Percentiles rank a stretch among this genome's conserved stretches.
phyloP scores from a whole-genome alignment of 441 rosid species.

The Biscutella laevigata region DNA sequence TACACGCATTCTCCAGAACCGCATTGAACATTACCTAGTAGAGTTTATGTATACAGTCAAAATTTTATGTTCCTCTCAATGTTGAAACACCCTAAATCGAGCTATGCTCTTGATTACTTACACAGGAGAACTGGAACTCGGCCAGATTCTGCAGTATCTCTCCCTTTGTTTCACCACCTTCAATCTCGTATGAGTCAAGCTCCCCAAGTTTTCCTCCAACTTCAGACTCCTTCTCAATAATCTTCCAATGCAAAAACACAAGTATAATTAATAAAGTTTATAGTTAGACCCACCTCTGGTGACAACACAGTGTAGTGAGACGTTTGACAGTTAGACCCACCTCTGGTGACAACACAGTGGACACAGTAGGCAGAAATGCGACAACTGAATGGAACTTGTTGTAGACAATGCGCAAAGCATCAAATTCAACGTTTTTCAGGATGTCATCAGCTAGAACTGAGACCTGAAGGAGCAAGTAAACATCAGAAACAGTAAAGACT shows the following conservation, averaged over 20 bases:
- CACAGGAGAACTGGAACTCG: conserved; percentile 91
- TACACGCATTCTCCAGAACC: conserved; percentile 84
- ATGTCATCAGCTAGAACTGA: conserved; percentile 94
- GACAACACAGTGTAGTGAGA: conserved; percentile 1
- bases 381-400: conserved; percentile 87
- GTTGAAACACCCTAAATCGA: background rate
- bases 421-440: conserved; percentile 82
- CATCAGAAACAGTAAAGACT: background rate
- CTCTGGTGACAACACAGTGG: conserved; percentile 88
- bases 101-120: conserved; percentile 32
- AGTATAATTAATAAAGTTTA: background rate
- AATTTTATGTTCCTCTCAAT: background rate
- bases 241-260: conserved; percentile 28
- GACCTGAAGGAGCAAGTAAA: conserved; percentile 44
- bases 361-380: conserved; percentile 63
- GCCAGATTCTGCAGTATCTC: conserved; percentile 79
- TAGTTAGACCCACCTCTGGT: background rate
- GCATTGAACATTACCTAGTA: conserved; percentile 74
- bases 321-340: conserved; percentile 48
- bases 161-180: conserved; percentile 84
- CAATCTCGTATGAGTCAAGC: conserved; percentile 74
- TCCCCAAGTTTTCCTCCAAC: conserved; percentile 74
- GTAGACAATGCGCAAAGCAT: conserved; percentile 81
- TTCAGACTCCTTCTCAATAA: conserved; percentile 77
- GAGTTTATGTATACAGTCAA: background rate